phyloP scores from a whole-genome alignment of 371 early-diverging fungal species.

The Mortierella sp. region DNA sequence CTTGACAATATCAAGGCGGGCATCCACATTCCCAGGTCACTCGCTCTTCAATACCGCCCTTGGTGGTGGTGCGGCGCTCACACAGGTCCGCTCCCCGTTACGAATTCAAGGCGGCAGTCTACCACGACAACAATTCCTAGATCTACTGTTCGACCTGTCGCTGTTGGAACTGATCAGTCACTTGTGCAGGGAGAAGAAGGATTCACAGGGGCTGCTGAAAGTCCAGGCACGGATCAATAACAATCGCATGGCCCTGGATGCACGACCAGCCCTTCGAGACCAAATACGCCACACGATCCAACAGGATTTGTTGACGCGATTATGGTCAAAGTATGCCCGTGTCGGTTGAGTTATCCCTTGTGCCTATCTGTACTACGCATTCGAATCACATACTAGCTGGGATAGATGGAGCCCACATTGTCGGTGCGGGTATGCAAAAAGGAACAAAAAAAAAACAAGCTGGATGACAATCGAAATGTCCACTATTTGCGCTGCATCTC shows the following conservation, averaged over 20 bases:
- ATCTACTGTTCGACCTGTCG: slow-evolving; percentile 30
- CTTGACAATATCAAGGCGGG: neutral
- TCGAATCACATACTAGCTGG: no score
- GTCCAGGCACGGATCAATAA: slow-evolving; percentile 31
- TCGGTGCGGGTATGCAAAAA: no score
- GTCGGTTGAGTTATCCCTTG: slow-evolving; percentile 1
- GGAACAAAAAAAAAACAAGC: no score
- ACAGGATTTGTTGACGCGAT: slow-evolving; percentile 31
- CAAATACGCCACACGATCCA: slow-evolving; percentile 27
- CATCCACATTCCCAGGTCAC: neutral
- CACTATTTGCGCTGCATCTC: slow-evolving; percentile 54
- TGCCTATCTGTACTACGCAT: no score
- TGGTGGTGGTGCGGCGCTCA: no score
- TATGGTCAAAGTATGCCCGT: slow-evolving; percentile 43
- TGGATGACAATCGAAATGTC: neutral
- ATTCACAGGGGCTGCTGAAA: slow-evolving; percentile 11
- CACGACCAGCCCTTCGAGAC: slow-evolving; percentile 29
- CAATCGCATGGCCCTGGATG: slow-evolving; percentile 47
- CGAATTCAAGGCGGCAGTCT: neutral
- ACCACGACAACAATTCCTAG: slow-evolving; percentile 25
- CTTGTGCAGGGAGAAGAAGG: slow-evolving; percentile 31
- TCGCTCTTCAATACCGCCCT: no score
- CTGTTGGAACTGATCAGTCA: slow-evolving; percentile 36
- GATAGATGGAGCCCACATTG: no score
- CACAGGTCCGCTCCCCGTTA: neutral